Conservation (phyloP, 331 rosid genomes). For the Prunus yedoensis region DNA sequence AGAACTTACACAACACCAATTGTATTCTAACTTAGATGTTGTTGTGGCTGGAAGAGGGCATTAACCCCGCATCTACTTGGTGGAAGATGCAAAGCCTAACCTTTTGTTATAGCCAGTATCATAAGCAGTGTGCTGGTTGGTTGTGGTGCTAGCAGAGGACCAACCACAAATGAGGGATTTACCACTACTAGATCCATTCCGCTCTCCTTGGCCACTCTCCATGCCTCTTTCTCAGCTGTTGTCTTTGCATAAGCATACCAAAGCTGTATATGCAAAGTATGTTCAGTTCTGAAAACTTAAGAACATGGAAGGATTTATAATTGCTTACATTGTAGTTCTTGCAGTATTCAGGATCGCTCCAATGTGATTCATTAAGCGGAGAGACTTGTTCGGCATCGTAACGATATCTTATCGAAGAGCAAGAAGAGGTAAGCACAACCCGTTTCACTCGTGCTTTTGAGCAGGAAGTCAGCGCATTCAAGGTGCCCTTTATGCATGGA, state of each 20-base stretch:
- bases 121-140: conserved; percentile 70
- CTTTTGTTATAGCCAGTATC: conserved; percentile 51
- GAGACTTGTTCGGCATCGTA: conserved; percentile 50
- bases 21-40: not conserved
- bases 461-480: conserved; percentile 63
- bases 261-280: conserved; percentile 37
- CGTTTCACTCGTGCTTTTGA: conserved; percentile 43
- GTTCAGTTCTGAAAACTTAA: not conserved
- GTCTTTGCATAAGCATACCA: conserved; percentile 95
- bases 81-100: conserved; percentile 25
- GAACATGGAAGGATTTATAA: not conserved
- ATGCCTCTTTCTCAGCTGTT: conserved; percentile 69
- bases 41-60: no score
- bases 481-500: conserved; percentile 65
- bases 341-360: conserved; percentile 80
- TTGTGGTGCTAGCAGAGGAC: conserved; percentile 75
- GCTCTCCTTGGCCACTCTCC: conserved; percentile 58
- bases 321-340: conserved; percentile 51
- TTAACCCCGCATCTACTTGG: no score
- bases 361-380: conserved; percentile 79
- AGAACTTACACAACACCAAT: not conserved
- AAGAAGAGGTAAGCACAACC: conserved; percentile 71
- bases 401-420: conserved; percentile 72
- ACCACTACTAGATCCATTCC: conserved; percentile 74
- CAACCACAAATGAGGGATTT: conserved; percentile 72